Evolutionary conservation across 495 filamentous ascomycete species (phyloP).

Genomic region (Penicillium cosmopolitanum): DNA sequence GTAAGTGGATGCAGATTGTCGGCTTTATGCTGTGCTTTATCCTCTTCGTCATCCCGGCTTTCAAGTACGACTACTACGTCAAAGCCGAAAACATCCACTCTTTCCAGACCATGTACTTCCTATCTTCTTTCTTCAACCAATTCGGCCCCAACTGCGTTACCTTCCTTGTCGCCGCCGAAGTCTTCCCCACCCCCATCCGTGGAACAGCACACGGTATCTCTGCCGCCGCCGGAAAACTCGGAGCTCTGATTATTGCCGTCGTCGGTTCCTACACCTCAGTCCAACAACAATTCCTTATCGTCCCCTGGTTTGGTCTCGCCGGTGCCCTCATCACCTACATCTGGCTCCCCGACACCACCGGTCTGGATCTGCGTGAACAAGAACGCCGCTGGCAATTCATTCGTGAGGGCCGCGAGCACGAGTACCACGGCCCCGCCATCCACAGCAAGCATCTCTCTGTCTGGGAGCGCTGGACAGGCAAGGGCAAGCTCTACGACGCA

Average conservation of each 20-base stretch:
- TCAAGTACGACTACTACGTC: slow-evolving; percentile 79
- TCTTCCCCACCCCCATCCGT: slow-evolving; percentile 84
- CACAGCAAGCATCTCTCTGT: slow-evolving; percentile 78
- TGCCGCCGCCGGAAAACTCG: slow-evolving; percentile 78
- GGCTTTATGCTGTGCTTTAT: slow-evolving; percentile 86
- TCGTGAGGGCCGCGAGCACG: slow-evolving; percentile 67
- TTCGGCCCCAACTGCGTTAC: slow-evolving; percentile 91
- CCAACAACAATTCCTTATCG: slow-evolving; percentile 77
- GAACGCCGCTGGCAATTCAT: slow-evolving; percentile 85
- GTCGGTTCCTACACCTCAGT: slow-evolving; percentile 84
- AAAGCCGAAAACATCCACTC: slow-evolving; percentile 63
- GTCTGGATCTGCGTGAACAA: slow-evolving; percentile 90
- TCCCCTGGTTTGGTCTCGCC: slow-evolving; percentile 86
- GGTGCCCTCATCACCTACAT: slow-evolving; percentile 77
- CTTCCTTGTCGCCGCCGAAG: slow-evolving; percentile 88
- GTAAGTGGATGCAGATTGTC: slow-evolving; percentile 87
- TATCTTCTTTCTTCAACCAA: slow-evolving; percentile 92
- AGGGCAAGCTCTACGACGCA: slow-evolving; percentile 78
- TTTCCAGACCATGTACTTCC: slow-evolving; percentile 92
- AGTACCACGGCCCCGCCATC: slow-evolving; percentile 87
- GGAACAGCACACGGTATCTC: slow-evolving; percentile 89
- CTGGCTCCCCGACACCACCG: slow-evolving; percentile 89
- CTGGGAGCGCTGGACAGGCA: slow-evolving; percentile 67
- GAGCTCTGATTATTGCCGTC: slow-evolving; percentile 79
- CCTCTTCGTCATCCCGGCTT: slow-evolving; percentile 82